phyloP scores from a whole-genome alignment of 1,284 basidiomycete genomes.

The Neonothopanus nambi region DNA sequence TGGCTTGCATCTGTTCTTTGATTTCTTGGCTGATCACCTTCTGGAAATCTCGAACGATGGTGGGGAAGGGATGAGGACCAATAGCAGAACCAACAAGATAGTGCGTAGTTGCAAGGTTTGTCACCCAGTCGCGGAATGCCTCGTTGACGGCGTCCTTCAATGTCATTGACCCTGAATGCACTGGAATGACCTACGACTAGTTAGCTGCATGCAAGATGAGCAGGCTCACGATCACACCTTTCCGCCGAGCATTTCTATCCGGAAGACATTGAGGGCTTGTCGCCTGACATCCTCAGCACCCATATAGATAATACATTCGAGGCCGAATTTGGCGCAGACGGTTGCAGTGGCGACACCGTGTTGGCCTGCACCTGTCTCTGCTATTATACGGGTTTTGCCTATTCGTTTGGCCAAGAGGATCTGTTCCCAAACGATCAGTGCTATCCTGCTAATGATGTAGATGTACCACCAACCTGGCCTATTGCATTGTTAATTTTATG shows the following conservation, averaged over 20 bases:
- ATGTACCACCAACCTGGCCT: slow-evolving; percentile 64
- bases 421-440: slow-evolving; percentile 40
- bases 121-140: slow-evolving; percentile 97
- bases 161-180: slow-evolving; percentile 92
- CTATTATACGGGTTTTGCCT: slow-evolving; percentile 97
- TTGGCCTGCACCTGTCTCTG: slow-evolving; percentile 98
- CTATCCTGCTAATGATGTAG: background rate
- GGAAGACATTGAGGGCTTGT: slow-evolving; percentile 96
- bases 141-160: slow-evolving; percentile 99
- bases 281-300: slow-evolving; percentile 97
- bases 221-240: slow-evolving; percentile 50
- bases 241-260: slow-evolving; percentile 96
- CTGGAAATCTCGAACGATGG: slow-evolving; percentile 98
- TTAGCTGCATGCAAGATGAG: slow-evolving; percentile 7
- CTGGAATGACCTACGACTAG: slow-evolving; percentile 75
- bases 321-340: slow-evolving; percentile 93
- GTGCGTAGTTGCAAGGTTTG: slow-evolving; percentile 90
- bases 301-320: slow-evolving; percentile 98
- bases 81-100: slow-evolving; percentile 98
- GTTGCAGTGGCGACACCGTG: slow-evolving; percentile 99
- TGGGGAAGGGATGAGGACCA: slow-evolving; percentile 98
- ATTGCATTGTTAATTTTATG: slow-evolving; percentile 98
- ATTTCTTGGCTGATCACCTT: slow-evolving; percentile 95
- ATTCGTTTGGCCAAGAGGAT: slow-evolving; percentile 90
- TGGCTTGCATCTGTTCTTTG: slow-evolving; percentile 81